Evolutionary conservation across 768 basidiomycete species (phyloP), one percentile per base, ranked within the genome.

Genomic region (Dentipellis sp.): DNA sequence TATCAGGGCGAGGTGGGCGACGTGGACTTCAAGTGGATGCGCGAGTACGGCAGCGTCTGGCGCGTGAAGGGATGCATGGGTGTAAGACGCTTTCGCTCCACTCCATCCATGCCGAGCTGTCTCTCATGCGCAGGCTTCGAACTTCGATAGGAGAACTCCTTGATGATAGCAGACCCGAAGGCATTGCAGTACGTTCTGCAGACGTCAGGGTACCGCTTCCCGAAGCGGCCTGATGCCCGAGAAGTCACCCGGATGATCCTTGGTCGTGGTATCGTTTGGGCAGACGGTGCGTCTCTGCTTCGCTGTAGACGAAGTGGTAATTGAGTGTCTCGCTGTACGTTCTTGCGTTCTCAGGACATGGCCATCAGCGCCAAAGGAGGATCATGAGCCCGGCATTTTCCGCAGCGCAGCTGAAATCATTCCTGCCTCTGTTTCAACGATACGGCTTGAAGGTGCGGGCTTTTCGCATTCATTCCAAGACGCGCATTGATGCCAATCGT

Each of bases 111-210:
- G 12, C 8, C 45, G 47, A 10, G 55, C 22, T 21, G n/a, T 36
- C 38, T 60, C 50, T 7, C 19, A 53, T 45, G 45, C 21, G 42
- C 47, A 54, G 47, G 17, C 19, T 10, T 29, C 29, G 29, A 29
- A 29, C 29, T 29, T 29, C 29, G 29, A 29, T 29, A 29, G 29
- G 29, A 29, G 29, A 29, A 29, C 29, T 29, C 29, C 29, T 35
- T 56, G 14, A 54, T 48, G 38, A 34, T 55, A 4, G 49, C 39
- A 1, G 56, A 45, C 29, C 40, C 53, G 3, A 39, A 68, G 59
- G 67, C 66, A 0, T 52, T 68, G 10, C 68, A 69, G 54, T 62
- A 66, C 54, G 64, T 67, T 42, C 60, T 65, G 12, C 63, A 69
- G 34, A 63, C 62, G 36, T 63, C 67, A 0, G 64, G 65, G 37